A percentile compares a stretch with the other conserved stretches of the same genome.
phyloP scores from a whole-genome alignment of 2,329 filamentous ascomycete genomes.

The Tolypocladium capitatum region DNA sequence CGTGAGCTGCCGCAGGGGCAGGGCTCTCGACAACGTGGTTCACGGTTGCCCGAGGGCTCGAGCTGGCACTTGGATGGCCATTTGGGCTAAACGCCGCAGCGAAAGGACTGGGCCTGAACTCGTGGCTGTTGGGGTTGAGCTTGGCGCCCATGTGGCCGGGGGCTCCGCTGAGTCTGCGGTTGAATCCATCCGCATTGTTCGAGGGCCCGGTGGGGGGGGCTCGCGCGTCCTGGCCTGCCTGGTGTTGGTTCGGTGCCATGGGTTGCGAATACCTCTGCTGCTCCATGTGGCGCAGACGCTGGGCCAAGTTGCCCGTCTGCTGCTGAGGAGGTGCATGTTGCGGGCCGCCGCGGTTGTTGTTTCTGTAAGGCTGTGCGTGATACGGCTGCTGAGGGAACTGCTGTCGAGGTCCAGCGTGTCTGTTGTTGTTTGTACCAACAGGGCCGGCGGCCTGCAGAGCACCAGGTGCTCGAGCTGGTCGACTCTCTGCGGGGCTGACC shows the following conservation, averaged over 20 bases:
- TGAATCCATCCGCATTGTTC: constrained; percentile 39
- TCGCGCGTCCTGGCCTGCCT: constrained; percentile 51
- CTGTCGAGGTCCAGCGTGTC: constrained; percentile 35
- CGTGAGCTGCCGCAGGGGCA: constrained; percentile 6
- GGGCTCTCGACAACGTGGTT: constrained; percentile 30
- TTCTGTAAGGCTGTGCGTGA: constrained; percentile 33
- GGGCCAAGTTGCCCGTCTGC: constrained; percentile 31
- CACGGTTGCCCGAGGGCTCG: constrained; percentile 55
- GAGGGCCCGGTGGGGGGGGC: constrained; percentile 63
- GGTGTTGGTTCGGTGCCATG: constrained; percentile 31
- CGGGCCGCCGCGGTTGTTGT: constrained; percentile 31
- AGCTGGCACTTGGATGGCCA: constrained; percentile 48
- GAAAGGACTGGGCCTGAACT: constrained; percentile 77
- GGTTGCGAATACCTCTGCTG: constrained; percentile 36
- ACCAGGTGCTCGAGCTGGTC: constrained; percentile 19
- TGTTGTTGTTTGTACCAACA: constrained; percentile 19
- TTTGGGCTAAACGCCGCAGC: constrained; percentile 71
- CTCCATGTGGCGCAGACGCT: constrained; percentile 38
- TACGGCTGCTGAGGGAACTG: constrained; percentile 33
- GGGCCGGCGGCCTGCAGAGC: constrained; percentile 18
- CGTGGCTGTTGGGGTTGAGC: constrained; percentile 53
- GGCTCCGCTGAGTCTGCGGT: constrained; percentile 38
- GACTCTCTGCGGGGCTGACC: constrained; percentile 11
- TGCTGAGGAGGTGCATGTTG: constrained; percentile 28
- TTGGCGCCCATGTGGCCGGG: constrained; percentile 39